A percentile compares a stretch with the other conserved stretches of the same genome.
phyloP scores from a whole-genome alignment of 1,284 basidiomycete species.

The Cutaneotrichosporon curvatum region DNA sequence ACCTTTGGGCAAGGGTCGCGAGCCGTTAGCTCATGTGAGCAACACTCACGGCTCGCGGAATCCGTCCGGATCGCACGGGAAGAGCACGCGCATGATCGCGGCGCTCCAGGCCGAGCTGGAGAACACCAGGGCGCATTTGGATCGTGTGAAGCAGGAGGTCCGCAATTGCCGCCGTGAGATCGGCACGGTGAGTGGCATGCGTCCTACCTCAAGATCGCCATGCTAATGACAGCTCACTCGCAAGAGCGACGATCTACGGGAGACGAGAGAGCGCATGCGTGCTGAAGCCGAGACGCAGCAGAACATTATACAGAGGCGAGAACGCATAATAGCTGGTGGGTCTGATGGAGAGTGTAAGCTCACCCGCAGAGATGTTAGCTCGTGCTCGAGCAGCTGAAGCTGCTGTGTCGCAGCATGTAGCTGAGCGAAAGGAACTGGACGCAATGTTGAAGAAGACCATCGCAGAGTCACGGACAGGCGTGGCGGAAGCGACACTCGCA shows the following conservation, averaged over 20 bases:
- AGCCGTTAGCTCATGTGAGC: too few relatives aligned
- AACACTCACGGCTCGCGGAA: background rate
- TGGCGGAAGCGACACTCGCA: background rate
- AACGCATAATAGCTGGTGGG: conserved; percentile 39
- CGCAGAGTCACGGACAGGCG: conserved; percentile 23
- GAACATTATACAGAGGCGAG: conserved; percentile 40
- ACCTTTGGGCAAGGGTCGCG: too few relatives aligned
- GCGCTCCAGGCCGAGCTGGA: conserved; percentile 38
- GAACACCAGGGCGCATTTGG: conserved; percentile 29
- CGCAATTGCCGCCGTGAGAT: conserved; percentile 31
- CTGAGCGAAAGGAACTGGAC: conserved; percentile 37
- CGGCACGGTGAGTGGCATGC: conserved; percentile 24
- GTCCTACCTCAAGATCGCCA: background rate
- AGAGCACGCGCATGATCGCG: conserved; percentile 40
- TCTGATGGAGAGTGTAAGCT: too few relatives aligned
- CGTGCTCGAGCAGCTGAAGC: conserved; percentile 41
- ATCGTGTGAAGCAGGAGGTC: conserved; percentile 34
- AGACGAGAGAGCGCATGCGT: conserved; percentile 42
- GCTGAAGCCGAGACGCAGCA: conserved; percentile 39
- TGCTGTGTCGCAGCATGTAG: conserved; percentile 21
- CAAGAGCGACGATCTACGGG: conserved; percentile 43
- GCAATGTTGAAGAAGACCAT: conserved; percentile 32
- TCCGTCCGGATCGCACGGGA: conserved; percentile 17
- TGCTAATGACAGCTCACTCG: conserved; percentile 32
- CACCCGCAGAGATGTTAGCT: conserved; percentile 42